Evolutionary conservation across 805 yeast species (phyloP).

Genomic region (Ogataea trehalophila): DNA sequence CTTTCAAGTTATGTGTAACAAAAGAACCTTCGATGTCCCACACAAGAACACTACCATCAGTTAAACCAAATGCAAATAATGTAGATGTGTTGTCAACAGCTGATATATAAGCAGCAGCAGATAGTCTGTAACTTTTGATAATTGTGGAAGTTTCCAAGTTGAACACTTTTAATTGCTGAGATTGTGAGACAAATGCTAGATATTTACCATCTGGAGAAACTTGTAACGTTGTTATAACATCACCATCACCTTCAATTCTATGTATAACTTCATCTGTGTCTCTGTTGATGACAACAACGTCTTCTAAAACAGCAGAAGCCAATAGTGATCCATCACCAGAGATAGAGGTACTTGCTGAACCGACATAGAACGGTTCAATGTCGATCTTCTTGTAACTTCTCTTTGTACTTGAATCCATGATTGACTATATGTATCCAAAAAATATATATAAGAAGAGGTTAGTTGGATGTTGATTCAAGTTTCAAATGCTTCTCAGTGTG

Average conservation of each 20-base stretch:
- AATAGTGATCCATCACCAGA: conserved; percentile 56
- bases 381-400: conserved; percentile 36
- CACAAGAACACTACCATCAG: conserved; percentile 87
- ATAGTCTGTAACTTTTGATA: conserved; percentile 49
- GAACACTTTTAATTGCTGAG: conserved; percentile 74
- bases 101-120: conserved; percentile 80
- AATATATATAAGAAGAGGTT: too few species aligned
- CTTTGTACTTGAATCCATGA: conserved; percentile 17
- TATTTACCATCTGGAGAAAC: conserved; percentile 71
- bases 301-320: conserved; percentile 80
- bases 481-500: too few species aligned
- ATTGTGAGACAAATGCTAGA: conserved; percentile 73
- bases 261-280: conserved; percentile 52
- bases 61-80: conserved; percentile 87
- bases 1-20: conserved; percentile 84
- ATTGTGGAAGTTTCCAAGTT: conserved; percentile 37
- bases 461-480: too few species aligned
- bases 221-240: conserved; percentile 65
- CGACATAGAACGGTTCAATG: conserved; percentile 81
- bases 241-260: conserved; percentile 80
- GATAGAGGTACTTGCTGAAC: conserved; percentile 72
- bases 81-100: conserved; percentile 77
- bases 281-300: conserved; percentile 64
- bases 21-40: conserved; percentile 89
- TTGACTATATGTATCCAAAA: too few species aligned